Base-by-base conservation (phyloP, 2,329 filamentous ascomycete species). In the Teratosphaeria nubilosa region DNA sequence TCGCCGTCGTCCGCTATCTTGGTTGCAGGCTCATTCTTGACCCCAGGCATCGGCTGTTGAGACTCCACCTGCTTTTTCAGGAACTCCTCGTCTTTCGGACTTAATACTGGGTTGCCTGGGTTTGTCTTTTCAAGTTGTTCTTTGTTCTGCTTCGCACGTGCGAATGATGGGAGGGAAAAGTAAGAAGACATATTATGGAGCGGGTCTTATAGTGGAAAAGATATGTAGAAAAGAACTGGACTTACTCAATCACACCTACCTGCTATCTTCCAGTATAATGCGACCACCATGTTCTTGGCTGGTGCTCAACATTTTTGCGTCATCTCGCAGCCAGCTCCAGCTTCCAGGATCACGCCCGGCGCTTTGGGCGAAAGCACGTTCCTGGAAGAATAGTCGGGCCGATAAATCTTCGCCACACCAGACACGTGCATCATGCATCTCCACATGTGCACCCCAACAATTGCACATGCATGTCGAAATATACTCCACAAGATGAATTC, bases 81-180 rank as follows among this genome's bases (percentile, higher is more conserved):
- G 63, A 84, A 85, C 56, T 76, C 74, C 63, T 85, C 80, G 61
- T 86, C 83, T 65, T 84, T 82, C n/a, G 81, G 76, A 20, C 80
- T 82, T n/a, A 85, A 68, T 2, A 85, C 77, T 5, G 77, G 67
- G 65, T 71, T 66, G n/a, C 69, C 64, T 6, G 71, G 70, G 50
- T 72, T 71, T 9, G 62, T 69, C 58, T 69, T 70, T 55, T 70
- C 62, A 16, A 72, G 64, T n/a, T 69, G 67, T 55, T 72, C 69
- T 37, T 64, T 66, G 61, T 72, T 71, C 63, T 70, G 68, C 62
- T 69, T 71, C 24, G 70, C 70, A 20, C 68, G 63, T 5, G 70
- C 69, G 57, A 71, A 72, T 4, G 69, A 71, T 5, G 69, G 65
- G 0, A 69, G 61, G 13, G 68, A 70, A 60, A 72, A 71, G 60